A percentile compares a stretch with the other conserved stretches of the same genome.
phyloP scores from a whole-genome alignment of 371 early-diverging fungal genomes.

The Smittium mucronatum region DNA sequence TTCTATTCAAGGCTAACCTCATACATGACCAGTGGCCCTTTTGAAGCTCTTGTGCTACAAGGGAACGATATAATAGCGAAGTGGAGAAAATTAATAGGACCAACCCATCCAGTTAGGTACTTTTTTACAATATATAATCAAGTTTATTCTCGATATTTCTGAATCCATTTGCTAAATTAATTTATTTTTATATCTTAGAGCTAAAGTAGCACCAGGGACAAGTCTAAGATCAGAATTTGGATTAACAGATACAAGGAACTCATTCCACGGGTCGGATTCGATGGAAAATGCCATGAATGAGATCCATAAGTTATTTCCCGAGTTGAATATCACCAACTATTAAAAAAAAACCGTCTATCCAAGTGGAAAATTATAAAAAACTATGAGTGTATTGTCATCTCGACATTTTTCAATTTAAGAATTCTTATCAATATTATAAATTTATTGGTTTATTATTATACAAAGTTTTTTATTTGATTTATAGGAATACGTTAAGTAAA shows the following conservation, averaged over 20 bases:
- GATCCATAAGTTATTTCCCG: slow-evolving; percentile 3
- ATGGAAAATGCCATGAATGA: neutral
- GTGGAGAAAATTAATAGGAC: slow-evolving; percentile 63
- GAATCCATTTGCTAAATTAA: neutral
- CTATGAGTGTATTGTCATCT: no score
- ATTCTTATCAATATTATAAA: no score
- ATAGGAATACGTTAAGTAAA: no score
- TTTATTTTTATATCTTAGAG: no score
- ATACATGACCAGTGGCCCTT: slow-evolving; percentile 63
- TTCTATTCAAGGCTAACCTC: slow-evolving; percentile 50
- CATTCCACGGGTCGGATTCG: slow-evolving; percentile 57
- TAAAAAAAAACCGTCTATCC: no score
- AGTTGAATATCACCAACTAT: neutral
- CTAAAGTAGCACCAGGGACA: slow-evolving; percentile 42
- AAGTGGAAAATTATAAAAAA: no score
- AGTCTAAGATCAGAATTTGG: slow-evolving; percentile 60
- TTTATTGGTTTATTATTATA: no score
- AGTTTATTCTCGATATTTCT: neutral
- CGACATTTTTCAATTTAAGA: no score
- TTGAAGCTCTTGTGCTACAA: slow-evolving; percentile 54
- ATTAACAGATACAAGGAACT: slow-evolving; percentile 67
- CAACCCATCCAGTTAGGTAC: slow-evolving; percentile 56
- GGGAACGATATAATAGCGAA: slow-evolving; percentile 45
- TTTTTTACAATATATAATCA: neutral
- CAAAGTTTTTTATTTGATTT: no score